phyloP scores from a whole-genome alignment of 2,329 filamentous ascomycete genomes.

The Neonectria punicea region DNA sequence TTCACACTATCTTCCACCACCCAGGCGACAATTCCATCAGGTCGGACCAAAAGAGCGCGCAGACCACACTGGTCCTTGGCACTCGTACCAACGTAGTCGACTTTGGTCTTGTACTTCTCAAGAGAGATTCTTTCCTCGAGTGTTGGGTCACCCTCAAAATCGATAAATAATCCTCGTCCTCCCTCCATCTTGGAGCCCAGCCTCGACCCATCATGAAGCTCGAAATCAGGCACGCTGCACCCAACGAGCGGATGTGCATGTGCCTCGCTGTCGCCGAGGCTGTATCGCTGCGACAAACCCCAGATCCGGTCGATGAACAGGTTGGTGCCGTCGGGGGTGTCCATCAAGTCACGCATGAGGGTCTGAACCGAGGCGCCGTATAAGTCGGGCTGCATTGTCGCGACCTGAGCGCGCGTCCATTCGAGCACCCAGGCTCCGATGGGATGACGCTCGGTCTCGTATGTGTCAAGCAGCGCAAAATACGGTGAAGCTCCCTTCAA shows the following conservation, averaged over 20 bases:
- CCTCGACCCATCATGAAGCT: slow-evolving; percentile 40
- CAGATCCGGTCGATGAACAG: slow-evolving; percentile 46
- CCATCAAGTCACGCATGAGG: slow-evolving; percentile 42
- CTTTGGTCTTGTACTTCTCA: slow-evolving; percentile 19
- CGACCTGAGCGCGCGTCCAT: slow-evolving; percentile 51
- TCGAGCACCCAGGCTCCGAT: slow-evolving; percentile 52
- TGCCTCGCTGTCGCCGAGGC: slow-evolving; percentile 26
- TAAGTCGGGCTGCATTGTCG: slow-evolving; percentile 41
- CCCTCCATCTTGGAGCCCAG: slow-evolving; percentile 45
- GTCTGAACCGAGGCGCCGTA: slow-evolving; percentile 36
- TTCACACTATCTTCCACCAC: slow-evolving; percentile 32
- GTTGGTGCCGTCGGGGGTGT: slow-evolving; percentile 45
- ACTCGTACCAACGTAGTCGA: slow-evolving; percentile 34
- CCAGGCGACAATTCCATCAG: slow-evolving; percentile 49
- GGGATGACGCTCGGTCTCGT: slow-evolving; percentile 57
- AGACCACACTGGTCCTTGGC: slow-evolving; percentile 40
- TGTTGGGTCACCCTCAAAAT: slow-evolving; percentile 33
- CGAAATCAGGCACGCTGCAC: slow-evolving; percentile 50
- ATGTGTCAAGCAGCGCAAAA: slow-evolving; percentile 55
- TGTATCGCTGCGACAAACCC: slow-evolving; percentile 49
- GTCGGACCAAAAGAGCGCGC: slow-evolving; percentile 43
- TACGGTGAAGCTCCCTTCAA: background rate
- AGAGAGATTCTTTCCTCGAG: slow-evolving; percentile 24
- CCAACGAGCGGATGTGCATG: slow-evolving; percentile 41
- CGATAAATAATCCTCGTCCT: slow-evolving; percentile 44